Evolutionary conservation across 2,329 filamentous ascomycete genomes (phyloP).

Genomic region (Cercospora beticola): DNA sequence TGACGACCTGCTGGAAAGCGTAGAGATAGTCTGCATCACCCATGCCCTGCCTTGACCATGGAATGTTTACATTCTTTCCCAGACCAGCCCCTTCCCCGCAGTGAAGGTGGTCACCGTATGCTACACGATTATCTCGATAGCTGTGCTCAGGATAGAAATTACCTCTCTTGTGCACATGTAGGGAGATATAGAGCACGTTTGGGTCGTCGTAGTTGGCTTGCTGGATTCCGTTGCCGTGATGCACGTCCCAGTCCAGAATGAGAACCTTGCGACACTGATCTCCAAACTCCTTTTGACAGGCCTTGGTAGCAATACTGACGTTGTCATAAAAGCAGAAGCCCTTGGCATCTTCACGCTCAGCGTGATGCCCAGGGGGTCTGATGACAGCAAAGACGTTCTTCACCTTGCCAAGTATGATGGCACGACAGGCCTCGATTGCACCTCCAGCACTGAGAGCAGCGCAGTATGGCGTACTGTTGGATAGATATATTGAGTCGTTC

Average conservation of each 20-base stretch:
- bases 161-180: conserved; percentile 84
- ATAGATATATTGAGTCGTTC: conserved; percentile 51
- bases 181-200: conserved; percentile 91
- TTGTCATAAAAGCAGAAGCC: conserved; percentile 99
- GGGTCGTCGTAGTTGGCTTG: conserved; percentile 95
- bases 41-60: conserved; percentile 72
- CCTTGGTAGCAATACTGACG: conserved; percentile 85
- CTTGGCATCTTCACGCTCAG: conserved; percentile 80
- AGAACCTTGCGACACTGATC: conserved; percentile 80
- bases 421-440: conserved; percentile 91
- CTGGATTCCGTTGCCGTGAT: conserved; percentile 87
- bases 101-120: conserved; percentile 59
- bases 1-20: conserved; percentile 91
- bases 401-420: conserved; percentile 77
- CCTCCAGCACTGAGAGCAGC: conserved; percentile 84
- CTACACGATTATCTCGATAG: conserved; percentile 56
- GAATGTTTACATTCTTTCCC: conserved; percentile 68
- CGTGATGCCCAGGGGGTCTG: conserved; percentile 91
- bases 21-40: conserved; percentile 96
- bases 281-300: conserved; percentile 79
- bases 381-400: conserved; percentile 97
- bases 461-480: conserved; percentile 54
- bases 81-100: conserved; percentile 58
- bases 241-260: conserved; percentile 85
- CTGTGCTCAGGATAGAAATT: conserved; percentile 73